Evolutionary conservation across 2,329 filamentous ascomycete genomes (phyloP).

Genomic region (Setomelanomma holmii): DNA sequence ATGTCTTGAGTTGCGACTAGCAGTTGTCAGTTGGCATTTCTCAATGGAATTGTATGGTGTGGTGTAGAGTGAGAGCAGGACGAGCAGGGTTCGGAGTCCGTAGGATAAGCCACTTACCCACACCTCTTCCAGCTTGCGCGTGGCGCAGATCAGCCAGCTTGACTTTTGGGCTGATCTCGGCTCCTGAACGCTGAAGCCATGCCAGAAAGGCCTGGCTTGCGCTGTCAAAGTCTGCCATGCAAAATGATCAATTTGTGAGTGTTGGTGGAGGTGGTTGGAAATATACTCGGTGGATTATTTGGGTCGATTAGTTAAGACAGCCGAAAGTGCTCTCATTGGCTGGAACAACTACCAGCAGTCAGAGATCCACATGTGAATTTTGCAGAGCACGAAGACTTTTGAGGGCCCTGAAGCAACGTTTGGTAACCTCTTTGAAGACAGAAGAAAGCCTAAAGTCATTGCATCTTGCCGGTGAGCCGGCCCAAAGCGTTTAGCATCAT

Average conservation of each 20-base stretch:
- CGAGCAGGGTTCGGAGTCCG: neutral
- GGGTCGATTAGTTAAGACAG: conserved; percentile 16
- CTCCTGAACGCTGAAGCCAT: conserved; percentile 64
- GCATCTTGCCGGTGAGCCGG: too few species aligned
- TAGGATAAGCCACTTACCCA: conserved; percentile 59
- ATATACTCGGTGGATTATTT: conserved; percentile 24
- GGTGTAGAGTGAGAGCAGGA: neutral
- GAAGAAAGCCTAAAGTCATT: too few species aligned
- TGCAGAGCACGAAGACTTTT: neutral
- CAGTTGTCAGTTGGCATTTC: conserved; percentile 15
- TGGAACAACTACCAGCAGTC: conserved; percentile 2
- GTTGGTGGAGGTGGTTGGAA: conserved; percentile 22
- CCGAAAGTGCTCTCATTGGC: conserved; percentile 34
- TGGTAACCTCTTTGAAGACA: too few species aligned
- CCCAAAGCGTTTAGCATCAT: too few species aligned
- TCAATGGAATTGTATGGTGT: neutral
- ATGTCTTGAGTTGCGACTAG: conserved; percentile 76
- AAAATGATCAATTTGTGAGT: conserved; percentile 5
- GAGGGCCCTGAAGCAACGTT: too few species aligned
- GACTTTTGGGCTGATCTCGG: conserved; percentile 65
- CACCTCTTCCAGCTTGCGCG: conserved; percentile 65
- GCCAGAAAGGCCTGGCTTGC: conserved; percentile 61
- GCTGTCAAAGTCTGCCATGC: conserved; percentile 47
- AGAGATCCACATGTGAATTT: neutral
- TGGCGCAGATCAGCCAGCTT: conserved; percentile 64